Base-by-base conservation (phyloP, 768 basidiomycete genomes). In the Rhizopogon vesiculosus region DNA sequence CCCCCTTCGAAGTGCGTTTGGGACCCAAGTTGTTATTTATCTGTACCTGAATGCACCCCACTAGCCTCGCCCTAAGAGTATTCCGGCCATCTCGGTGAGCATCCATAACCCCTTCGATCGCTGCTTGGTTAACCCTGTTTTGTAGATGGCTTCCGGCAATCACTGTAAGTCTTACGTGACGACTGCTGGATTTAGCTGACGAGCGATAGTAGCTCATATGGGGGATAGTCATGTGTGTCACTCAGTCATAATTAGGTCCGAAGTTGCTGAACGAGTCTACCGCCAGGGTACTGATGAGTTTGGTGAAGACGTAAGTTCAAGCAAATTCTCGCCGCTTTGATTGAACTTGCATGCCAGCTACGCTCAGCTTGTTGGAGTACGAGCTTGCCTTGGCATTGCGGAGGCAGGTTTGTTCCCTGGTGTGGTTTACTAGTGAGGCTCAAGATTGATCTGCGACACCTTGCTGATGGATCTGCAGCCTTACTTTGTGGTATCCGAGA, bases 391-490 rank as follows among this genome's bases (percentile, higher is more conserved):
- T 1, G 86, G 86, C 3, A 70, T 84, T 5, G 78, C 82, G 1
- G 86, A 87, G 68, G 82, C 84, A 3, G 86, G 86, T 7, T 66
- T 87, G 8, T 86, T 84, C 68, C 86, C 86, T 9, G 85, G 85
- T 43, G 82, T 87, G n/a, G 78, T 80, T 0, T 89, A 85, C 70
- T 87, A 83, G 84, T 85, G 53, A 46, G 77, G 65, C 13, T 12
- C 31, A 5, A 22, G 39, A 15, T 3, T 42, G 45, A 6, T 5
- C 19, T 45, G 16, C 9, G 48, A 19, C 5, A 16, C 7, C 35
- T 13, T 19, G 10, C 45, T n/a, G 29, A 29, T 43, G 28, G 13
- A 12, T 40, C 2, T n/a, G 42, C 42, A 82, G 80, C 59, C 67
- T 86, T 16, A 81, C 80, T 3, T 68, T 83, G 31, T 85, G 84